Evolutionary conservation across 2,329 filamentous ascomycete species (phyloP).

Genomic region (Helicocarpus griseus): DNA sequence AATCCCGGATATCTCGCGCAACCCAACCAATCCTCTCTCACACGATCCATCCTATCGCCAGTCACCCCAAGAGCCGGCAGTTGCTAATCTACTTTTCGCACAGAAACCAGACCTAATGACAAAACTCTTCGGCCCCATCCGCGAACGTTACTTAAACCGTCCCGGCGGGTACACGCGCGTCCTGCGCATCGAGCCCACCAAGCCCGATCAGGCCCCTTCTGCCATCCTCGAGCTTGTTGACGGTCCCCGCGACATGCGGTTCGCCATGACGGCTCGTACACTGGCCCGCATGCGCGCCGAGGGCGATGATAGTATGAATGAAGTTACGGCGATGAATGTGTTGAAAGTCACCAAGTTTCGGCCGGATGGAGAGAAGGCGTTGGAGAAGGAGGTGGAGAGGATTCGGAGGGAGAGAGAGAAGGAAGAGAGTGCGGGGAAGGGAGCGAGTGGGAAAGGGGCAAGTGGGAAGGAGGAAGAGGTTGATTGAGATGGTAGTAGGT

Average conservation of each 20-base stretch:
- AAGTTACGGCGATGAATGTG: conserved; percentile 68
- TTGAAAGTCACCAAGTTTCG: conserved; percentile 74
- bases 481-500: background rate
- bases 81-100: background rate
- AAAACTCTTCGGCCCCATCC: conserved; percentile 79
- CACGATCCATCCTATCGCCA: too few relatives aligned
- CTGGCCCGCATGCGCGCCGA: conserved; percentile 52
- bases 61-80: too few relatives aligned
- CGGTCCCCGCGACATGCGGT: conserved; percentile 85
- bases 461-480: conserved; percentile 17
- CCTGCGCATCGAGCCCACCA: conserved; percentile 79
- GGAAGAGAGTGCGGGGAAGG: conserved; percentile 23
- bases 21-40: background rate
- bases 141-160: conserved; percentile 65
- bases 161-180: conserved; percentile 94
- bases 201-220: conserved; percentile 76
- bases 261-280: conserved; percentile 82
- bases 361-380: conserved; percentile 52
- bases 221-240: conserved; percentile 94
- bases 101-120: conserved; percentile 47
- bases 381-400: conserved; percentile 52
- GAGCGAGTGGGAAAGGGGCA: too few relatives aligned
- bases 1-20: too few relatives aligned
- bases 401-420: conserved; percentile 32
- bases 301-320: conserved; percentile 51